These are phyloP conservation scores for Beverwykella pulmonaria DNA, from an alignment of 495 filamentous ascomycete genomes.

Conservation along the genomic window DNA sequence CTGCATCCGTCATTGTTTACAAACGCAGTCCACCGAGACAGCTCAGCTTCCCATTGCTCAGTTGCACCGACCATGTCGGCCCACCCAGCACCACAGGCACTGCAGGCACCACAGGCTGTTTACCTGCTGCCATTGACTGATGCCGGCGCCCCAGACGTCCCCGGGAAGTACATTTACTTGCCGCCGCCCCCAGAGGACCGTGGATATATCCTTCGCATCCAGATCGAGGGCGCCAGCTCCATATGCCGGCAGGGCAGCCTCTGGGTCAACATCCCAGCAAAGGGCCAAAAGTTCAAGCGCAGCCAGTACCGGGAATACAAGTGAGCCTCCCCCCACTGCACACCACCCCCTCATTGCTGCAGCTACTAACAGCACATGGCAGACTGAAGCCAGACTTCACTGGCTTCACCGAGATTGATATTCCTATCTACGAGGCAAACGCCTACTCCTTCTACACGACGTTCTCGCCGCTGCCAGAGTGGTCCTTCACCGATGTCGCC, in stretches of 20 bases:
- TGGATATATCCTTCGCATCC: constrained; percentile 80
- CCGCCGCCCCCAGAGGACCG: constrained; percentile 66
- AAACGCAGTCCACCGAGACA: constrained; percentile 19
- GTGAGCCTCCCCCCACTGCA: constrained; percentile 50
- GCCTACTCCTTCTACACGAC: constrained; percentile 96
- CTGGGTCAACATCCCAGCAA: constrained; percentile 91
- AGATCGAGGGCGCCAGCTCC: constrained; percentile 93
- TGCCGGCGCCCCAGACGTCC: constrained; percentile 85
- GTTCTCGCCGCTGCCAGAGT: constrained; percentile 81
- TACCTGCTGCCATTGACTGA: constrained; percentile 90
- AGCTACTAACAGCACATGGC: constrained; percentile 18
- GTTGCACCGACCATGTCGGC: constrained; percentile 12
- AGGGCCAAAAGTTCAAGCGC: constrained; percentile 72
- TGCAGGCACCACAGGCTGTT: constrained; percentile 53
- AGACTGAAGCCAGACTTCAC: constrained; percentile 93
- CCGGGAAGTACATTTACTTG: constrained; percentile 88
- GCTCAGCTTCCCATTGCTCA: neutral
- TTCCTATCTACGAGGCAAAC: constrained; percentile 80
- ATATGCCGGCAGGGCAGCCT: constrained; percentile 91
- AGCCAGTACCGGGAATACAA: constrained; percentile 81
- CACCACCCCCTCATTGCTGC: neutral
- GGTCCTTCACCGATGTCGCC: constrained; percentile 60
- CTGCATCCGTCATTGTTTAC: constrained; percentile 13
- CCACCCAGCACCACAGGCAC: constrained; percentile 40
- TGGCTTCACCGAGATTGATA: constrained; percentile 81